These are phyloP conservation scores for Talaromyces verruculosus DNA, from an alignment of 2,329 filamentous ascomycete species.

Conservation along the genomic window DNA sequence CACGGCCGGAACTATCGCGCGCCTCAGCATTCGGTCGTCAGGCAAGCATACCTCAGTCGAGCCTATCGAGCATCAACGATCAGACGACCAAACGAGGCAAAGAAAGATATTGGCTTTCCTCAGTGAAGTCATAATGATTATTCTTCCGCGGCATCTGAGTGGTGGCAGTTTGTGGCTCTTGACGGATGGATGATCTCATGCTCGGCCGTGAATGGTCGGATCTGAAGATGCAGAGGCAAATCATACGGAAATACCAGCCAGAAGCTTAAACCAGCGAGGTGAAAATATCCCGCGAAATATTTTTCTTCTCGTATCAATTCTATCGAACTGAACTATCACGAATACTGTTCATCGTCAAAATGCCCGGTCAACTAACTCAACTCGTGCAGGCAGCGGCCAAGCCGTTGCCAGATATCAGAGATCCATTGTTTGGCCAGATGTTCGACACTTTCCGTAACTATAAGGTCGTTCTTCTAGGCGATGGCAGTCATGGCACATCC, in stretches of 20 bases:
- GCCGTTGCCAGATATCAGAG: slow-evolving; percentile 38
- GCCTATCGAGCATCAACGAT: neutral
- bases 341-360: slow-evolving; percentile 9
- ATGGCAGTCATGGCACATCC: slow-evolving; percentile 55
- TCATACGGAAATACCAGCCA: neutral
- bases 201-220: slow-evolving; percentile 7
- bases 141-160: neutral
- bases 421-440: slow-evolving; percentile 40
- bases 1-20: slow-evolving; percentile 9
- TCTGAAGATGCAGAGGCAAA: slow-evolving; percentile 16
- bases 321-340: neutral
- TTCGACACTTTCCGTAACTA: slow-evolving; percentile 45
- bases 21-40: neutral
- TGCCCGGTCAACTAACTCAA: slow-evolving; percentile 33
- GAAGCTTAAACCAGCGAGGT: neutral
- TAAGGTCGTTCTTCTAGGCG: slow-evolving; percentile 47
- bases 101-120: neutral
- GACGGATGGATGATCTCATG: slow-evolving; percentile 23
- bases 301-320: neutral
- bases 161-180: slow-evolving; percentile 15
- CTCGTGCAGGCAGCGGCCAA: slow-evolving; percentile 38
- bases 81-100: neutral
- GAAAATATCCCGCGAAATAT: neutral
- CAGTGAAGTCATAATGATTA: slow-evolving; percentile 20
- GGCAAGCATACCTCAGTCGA: slow-evolving; percentile 25